Conservation (phyloP, 768 basidiomycete species). For the Rhodotorula graminis region DNA sequence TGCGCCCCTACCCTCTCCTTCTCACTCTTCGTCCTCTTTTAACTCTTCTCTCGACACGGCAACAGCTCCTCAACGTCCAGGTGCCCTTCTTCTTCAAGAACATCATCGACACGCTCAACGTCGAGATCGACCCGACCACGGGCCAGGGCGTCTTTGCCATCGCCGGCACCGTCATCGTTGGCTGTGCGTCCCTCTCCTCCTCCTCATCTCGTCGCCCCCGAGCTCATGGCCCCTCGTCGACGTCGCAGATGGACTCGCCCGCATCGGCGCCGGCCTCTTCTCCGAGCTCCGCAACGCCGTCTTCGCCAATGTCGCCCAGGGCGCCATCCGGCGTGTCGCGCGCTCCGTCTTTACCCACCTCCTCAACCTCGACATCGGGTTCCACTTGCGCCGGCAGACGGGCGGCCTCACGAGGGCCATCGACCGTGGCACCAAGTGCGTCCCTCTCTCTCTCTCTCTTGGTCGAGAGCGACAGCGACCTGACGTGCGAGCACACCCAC, state of each 20-base stretch:
- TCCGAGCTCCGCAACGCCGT: conserved; percentile 90
- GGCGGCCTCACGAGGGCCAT: conserved; percentile 94
- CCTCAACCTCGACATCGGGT: conserved; percentile 80
- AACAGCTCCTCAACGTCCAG: conserved; percentile 86
- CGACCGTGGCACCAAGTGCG: conserved; percentile 93
- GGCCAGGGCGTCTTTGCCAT: conserved; percentile 77
- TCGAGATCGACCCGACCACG: conserved; percentile 63
- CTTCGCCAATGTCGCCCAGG: conserved; percentile 91
- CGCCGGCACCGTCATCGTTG: conserved; percentile 80
- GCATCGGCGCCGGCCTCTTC: conserved; percentile 83
- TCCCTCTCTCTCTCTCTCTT: not conserved
- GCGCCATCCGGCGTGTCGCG: conserved; percentile 88
- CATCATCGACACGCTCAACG: conserved; percentile 81
- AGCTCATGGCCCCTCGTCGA: not conserved
- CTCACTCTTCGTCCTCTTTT: not conserved
- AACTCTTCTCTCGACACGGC: not conserved
- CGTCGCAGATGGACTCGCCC: conserved; percentile 75
- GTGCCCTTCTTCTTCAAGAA: conserved; percentile 94
- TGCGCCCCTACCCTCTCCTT: conserved; percentile 51
- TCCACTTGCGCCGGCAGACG: conserved; percentile 88
- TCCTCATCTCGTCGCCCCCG: not conserved
- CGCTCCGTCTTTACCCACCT: conserved; percentile 93
- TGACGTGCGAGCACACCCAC: conserved; percentile 1
- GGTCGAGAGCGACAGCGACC: conserved; percentile 10
- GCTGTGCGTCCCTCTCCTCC: conserved; percentile 60